Percentiles rank a stretch among this genome's conserved stretches.
These are phyloP conservation scores for Quercus variabilis DNA, from an alignment of 306 rosid genomes.

Conservation along the genomic window DNA sequence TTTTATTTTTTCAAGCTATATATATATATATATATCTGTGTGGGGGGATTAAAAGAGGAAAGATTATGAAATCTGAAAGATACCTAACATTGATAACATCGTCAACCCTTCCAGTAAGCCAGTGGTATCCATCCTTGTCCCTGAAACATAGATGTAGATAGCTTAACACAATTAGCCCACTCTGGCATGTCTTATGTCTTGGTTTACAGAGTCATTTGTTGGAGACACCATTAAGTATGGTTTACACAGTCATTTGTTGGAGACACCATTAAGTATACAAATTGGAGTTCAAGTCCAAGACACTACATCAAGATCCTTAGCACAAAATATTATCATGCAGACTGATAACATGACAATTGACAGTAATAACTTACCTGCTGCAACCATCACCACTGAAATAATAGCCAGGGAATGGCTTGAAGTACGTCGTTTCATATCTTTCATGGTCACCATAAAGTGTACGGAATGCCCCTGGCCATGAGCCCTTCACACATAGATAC, in stretches of 20 bases:
- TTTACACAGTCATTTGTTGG: conserved; percentile 2
- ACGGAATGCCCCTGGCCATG: conserved; percentile 99
- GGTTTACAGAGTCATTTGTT: not conserved
- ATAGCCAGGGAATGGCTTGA: conserved; percentile 93
- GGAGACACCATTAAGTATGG: not conserved
- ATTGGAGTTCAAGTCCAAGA: conserved; percentile 10
- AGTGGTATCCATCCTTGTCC: conserved; percentile 95
- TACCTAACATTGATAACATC: conserved; percentile 99
- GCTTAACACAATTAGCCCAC: conserved; percentile 24
- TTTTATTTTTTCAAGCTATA: no score
- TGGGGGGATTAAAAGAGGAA: not conserved
- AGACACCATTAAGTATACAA: not conserved
- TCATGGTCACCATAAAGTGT: conserved; percentile 96
- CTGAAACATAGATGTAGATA: conserved; percentile 43
- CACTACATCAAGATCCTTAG: not conserved
- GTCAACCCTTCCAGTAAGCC: conserved; percentile 99
- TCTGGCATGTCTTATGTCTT: not conserved
- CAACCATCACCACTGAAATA: conserved; percentile 99
- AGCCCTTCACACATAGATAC: conserved; percentile 75
- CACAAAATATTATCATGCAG: not conserved
- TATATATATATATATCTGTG: no score
- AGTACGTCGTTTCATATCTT: conserved; percentile 95
- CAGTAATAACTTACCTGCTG: conserved; percentile 53
- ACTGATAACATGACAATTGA: conserved; percentile 3
- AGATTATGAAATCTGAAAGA: conserved; percentile 8